Evolutionary conservation across 768 basidiomycete species (phyloP), one percentile per base, ranked within the genome.

Genomic region (Serendipita indica): DNA sequence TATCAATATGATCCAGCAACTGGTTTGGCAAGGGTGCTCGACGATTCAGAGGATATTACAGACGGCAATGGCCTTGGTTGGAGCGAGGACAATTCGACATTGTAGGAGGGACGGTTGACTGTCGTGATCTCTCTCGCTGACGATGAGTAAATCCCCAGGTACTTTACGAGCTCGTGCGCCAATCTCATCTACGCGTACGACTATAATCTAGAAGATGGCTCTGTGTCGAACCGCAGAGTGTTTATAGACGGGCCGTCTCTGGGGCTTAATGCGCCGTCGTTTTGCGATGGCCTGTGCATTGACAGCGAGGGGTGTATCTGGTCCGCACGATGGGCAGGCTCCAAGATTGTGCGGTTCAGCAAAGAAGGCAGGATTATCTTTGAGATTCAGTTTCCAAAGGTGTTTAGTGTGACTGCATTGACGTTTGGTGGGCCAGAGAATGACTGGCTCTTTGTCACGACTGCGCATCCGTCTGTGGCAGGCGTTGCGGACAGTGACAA

Each of bases 251-350:
- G 13, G 69, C 78, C 59, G 73, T 76, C 41, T 71, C 75, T 59
- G 81, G 79, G 3, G 72, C 76, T 35, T 70, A 76, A 33, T 12
- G 70, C 75, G 57, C 67, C 73, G 34, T 72, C 79, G 12, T 83
- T 73, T 63, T 80, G 77, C 60, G 84, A 86, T 65, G 84, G 84
- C 6, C 70, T 86, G 27, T 84, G 82, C 62, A 67, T 84, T 28
- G 84, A 85, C 65, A 71, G 66, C 43, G 78, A 79, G 49, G 83
- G 83, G 3, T 75, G 75, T 41, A 70, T 84, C 56, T 85, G 84
- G 83, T 80, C 81, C 63, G 82, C 83, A 57, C 67, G 72, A 71
- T 84, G 82, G 82, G 81, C 79, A 60, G 81, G 78, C 22, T 83
- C 81, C 41, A 71, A 73, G 59, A 73, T 84, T 58, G 69, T 79